These are phyloP conservation scores for Plectosphaerella cucumerina DNA, from an alignment of 2,329 filamentous ascomycete genomes.

Conservation along the genomic window DNA sequence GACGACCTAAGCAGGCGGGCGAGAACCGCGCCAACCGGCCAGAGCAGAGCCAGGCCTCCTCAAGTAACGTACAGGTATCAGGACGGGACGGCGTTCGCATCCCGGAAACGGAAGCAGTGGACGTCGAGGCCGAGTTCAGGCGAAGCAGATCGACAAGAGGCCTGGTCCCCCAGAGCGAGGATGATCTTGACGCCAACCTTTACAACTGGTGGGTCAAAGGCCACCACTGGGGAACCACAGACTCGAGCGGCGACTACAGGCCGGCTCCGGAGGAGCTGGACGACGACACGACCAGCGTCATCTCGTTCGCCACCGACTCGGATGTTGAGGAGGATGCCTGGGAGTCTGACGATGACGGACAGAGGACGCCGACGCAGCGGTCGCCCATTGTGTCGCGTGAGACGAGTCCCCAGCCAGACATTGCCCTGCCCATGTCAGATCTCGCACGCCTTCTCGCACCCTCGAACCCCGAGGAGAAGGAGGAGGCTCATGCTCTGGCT, in stretches of 20 bases:
- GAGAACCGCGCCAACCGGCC: conserved; percentile 8
- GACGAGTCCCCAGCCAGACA: conserved; percentile 55
- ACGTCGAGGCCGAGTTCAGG: conserved; percentile 78
- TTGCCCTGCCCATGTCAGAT: conserved; percentile 60
- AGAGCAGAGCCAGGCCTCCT: background rate
- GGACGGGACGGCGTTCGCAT: conserved; percentile 22
- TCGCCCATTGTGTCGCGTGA: conserved; percentile 46
- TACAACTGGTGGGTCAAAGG: conserved; percentile 83
- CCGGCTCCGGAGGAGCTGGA: conserved; percentile 46
- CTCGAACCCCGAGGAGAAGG: conserved; percentile 67
- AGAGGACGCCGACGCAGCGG: conserved; percentile 70
- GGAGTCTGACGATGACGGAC: conserved; percentile 41
- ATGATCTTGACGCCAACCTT: conserved; percentile 65
- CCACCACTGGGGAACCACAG: conserved; percentile 79
- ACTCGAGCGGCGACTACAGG: conserved; percentile 75
- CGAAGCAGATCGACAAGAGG: conserved; percentile 35
- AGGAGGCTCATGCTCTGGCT: conserved; percentile 77
- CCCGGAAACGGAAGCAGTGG: conserved; percentile 60
- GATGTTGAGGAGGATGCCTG: conserved; percentile 40
- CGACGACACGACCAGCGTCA: conserved; percentile 74
- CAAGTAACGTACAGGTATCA: conserved; percentile 30
- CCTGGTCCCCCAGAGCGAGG: conserved; percentile 44
- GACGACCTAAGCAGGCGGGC: conserved; percentile 24
- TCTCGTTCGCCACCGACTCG: conserved; percentile 52
- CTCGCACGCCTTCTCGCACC: conserved; percentile 82